Conservation (phyloP, 192 early-diverging fungal genomes). For the Podila horticola region DNA sequence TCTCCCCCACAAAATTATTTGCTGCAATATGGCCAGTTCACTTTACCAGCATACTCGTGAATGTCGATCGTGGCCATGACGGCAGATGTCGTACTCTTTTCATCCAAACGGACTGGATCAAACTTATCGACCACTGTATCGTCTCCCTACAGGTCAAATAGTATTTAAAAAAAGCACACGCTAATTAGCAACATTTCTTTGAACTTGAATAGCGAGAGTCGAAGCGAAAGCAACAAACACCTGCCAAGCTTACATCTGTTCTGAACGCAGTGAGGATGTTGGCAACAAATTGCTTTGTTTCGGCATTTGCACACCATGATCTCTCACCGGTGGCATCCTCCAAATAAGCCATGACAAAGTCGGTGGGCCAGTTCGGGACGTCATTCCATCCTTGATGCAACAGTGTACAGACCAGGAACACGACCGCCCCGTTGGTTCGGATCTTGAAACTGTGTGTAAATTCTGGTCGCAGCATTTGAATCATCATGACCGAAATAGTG, state of each 20-base stretch:
- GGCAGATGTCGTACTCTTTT: slow-evolving; percentile 21
- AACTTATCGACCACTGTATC: slow-evolving; percentile 14
- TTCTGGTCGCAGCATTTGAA: slow-evolving; percentile 45
- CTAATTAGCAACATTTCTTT: too few relatives aligned
- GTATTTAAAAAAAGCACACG: too few relatives aligned
- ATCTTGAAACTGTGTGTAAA: slow-evolving; percentile 49
- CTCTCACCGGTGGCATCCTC: slow-evolving; percentile 45
- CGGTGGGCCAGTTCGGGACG: slow-evolving; percentile 42
- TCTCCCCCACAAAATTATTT: not conserved
- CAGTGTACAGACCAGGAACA: slow-evolving; percentile 33
- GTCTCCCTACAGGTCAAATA: not conserved
- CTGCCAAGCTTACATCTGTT: slow-evolving; percentile 11
- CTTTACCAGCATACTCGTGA: slow-evolving; percentile 16
- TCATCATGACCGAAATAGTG: slow-evolving; percentile 23
- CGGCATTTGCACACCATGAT: slow-evolving; percentile 37
- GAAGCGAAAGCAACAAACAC: not conserved
- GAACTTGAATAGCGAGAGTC: not conserved
- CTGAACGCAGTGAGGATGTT: slow-evolving; percentile 42
- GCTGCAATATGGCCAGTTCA: too few relatives aligned
- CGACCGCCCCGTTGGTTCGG: slow-evolving; percentile 40
- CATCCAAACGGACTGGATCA: slow-evolving; percentile 43
- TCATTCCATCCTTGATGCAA: slow-evolving; percentile 45
- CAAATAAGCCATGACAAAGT: slow-evolving; percentile 50
- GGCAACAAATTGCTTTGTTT: slow-evolving; percentile 33
- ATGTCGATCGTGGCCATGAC: slow-evolving; percentile 42